Conservation (phyloP, 371 early-diverging fungal species). For the Mucor sp. region DNA sequence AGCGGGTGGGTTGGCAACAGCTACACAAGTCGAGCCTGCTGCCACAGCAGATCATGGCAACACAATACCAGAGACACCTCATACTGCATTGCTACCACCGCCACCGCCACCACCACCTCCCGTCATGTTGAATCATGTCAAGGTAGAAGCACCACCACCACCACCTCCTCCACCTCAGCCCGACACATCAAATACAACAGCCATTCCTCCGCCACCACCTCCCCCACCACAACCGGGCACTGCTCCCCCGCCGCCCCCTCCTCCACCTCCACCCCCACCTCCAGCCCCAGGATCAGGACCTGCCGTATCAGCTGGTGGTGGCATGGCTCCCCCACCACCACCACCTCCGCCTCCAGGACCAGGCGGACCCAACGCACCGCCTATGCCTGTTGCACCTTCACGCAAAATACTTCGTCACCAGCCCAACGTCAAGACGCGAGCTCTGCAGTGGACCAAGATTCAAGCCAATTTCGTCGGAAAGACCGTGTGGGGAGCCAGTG, state of each 20-base stretch:
- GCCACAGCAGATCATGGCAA: neutral
- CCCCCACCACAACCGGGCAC: constrained; percentile 11
- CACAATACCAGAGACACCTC: neutral
- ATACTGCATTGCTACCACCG: neutral
- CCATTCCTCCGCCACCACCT: constrained; percentile 11
- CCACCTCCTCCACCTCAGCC: constrained; percentile 13
- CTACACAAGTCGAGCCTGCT: neutral
- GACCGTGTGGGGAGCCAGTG: constrained; percentile 59
- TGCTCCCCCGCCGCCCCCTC: neutral
- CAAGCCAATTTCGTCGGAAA: constrained; percentile 60
- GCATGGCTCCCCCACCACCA: constrained; percentile 27
- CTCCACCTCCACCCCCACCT: neutral
- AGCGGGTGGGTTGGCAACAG: neutral
- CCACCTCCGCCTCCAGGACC: constrained; percentile 23
- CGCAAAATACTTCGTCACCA: constrained; percentile 65
- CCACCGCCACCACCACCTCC: constrained; percentile 22
- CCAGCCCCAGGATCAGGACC: constrained; percentile 24
- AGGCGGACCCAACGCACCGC: constrained; percentile 42
- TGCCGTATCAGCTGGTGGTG: constrained; percentile 16
- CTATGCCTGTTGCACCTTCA: constrained; percentile 25
- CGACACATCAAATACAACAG: neutral
- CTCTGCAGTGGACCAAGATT: constrained; percentile 88
- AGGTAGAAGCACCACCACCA: constrained; percentile 12
- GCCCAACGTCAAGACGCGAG: constrained; percentile 77
- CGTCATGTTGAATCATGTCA: neutral